Evolutionary conservation across 2,329 filamentous ascomycete species (phyloP).

Genomic region (Penicillium sp.): DNA sequence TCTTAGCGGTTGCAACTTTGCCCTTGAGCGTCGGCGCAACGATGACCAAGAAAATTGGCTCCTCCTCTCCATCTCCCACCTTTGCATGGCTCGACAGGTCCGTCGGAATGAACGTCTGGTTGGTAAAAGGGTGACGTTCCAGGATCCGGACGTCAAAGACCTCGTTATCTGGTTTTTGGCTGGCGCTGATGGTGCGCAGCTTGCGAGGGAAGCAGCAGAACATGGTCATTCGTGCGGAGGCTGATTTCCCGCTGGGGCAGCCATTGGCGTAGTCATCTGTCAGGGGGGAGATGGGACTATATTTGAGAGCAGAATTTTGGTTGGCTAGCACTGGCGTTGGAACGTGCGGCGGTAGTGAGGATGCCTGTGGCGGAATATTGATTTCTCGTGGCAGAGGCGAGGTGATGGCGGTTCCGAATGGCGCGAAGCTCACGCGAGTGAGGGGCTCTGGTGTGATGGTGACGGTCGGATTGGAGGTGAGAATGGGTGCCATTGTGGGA

Average conservation of each 20-base stretch:
- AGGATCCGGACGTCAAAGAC: conserved; percentile 66
- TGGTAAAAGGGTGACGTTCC: conserved; percentile 89
- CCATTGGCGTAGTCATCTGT: conserved; percentile 64
- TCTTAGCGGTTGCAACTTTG: conserved; percentile 30
- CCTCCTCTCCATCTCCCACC: conserved; percentile 20
- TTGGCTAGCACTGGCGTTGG: conserved; percentile 62
- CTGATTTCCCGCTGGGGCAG: conserved; percentile 34
- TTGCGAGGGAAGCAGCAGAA: conserved; percentile 73
- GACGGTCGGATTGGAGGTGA: conserved; percentile 31
- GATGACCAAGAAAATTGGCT: conserved; percentile 66
- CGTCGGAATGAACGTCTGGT: conserved; percentile 85
- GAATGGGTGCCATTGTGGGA: conserved; percentile 28
- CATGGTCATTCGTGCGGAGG: conserved; percentile 70
- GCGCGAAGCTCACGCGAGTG: conserved; percentile 61
- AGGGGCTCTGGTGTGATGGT: conserved; percentile 59
- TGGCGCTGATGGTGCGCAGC: conserved; percentile 34
- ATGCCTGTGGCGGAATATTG: conserved; percentile 39
- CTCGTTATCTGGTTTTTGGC: conserved; percentile 8
- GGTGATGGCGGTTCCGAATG: conserved; percentile 76
- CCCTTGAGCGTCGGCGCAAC: conserved; percentile 70
- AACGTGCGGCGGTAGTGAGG: conserved; percentile 39
- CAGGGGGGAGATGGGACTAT: conserved; percentile 70
- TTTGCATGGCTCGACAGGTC: conserved; percentile 40
- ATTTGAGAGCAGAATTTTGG: conserved; percentile 84
- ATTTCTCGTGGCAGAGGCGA: conserved; percentile 59